Evolutionary conservation across 495 filamentous ascomycete genomes (phyloP), one percentile per base, ranked within the genome.

Genomic region (Bombardia bombarda): DNA sequence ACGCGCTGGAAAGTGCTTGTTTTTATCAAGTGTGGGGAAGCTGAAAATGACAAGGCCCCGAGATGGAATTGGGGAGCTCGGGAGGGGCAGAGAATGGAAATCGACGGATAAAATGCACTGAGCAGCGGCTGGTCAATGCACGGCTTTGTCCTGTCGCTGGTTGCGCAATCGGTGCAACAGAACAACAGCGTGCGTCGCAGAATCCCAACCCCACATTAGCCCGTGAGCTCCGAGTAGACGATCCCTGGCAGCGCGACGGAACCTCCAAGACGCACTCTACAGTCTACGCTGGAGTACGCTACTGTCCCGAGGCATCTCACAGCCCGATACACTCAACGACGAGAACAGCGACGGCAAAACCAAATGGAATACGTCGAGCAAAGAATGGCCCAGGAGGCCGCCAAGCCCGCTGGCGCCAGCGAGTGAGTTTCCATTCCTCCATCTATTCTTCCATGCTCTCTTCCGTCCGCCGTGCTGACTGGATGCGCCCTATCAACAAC

Each of bases 301-400:
- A n/a, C n/a, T n/a, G n/a, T n/a, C n/a, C n/a, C n/a, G n/a, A n/a
- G n/a, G n/a, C n/a, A n/a, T n/a, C n/a, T n/a, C n/a, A n/a, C n/a
- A 45, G 32, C 46, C 32, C 40, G 20, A 19, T 13, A 17, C 17
- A 16, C 14, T 26, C 21, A 13, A 28, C 40, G 18, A 38, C 18
- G 18, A 14, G 28, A 49, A 38, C 9, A 36, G 12, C 39, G 16
- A 23, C 37, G 7, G 14, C 17, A 25, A 22, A 38, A 10, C 30
- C 50, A 14, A 31, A 77, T 78, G 73, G 73, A 78, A 36, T 74
- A 75, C 70, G 70, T 78, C 41, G 64, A 76, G 57, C 65, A 75
- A 18, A 63, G 69, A 46, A 66, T 78, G 55, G 66, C 68, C 41
- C 65, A 75, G 53, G 62, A 64, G 40, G 68, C 66, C 32, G 54